phyloP scores from a whole-genome alignment of 768 basidiomycete genomes.

The Boletus subcaerulescens region DNA sequence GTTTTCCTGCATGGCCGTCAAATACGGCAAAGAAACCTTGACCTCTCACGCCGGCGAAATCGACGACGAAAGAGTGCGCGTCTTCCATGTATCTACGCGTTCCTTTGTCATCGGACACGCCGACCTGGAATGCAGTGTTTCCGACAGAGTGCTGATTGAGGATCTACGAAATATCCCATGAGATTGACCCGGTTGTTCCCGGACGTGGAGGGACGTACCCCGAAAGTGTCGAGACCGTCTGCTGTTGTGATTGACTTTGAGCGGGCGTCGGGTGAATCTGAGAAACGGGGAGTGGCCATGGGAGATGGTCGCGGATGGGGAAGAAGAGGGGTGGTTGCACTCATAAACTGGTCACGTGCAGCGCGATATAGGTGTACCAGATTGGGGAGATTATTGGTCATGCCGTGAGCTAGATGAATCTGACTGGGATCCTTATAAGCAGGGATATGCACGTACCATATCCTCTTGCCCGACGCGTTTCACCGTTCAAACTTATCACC shows the following conservation, averaged over 20 bases:
- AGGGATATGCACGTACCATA: no score
- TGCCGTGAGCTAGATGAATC: not conserved
- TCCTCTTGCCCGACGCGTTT: no score
- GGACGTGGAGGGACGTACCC: constrained; percentile 47
- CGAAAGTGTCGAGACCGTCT: constrained; percentile 69
- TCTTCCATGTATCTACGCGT: constrained; percentile 95
- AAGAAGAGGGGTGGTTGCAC: constrained; percentile 1
- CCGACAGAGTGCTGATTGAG: constrained; percentile 64
- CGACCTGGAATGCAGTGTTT: constrained; percentile 59
- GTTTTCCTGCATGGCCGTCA: constrained; percentile 97
- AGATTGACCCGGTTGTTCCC: not conserved
- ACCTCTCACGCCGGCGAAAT: constrained; percentile 86
- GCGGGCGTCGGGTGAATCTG: constrained; percentile 71
- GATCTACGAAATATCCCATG: constrained; percentile 18
- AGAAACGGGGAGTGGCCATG: constrained; percentile 36
- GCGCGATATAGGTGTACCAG: constrained; percentile 6
- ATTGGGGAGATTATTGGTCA: constrained; percentile 3
- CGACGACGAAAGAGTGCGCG: constrained; percentile 92
- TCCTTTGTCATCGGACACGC: constrained; percentile 82
- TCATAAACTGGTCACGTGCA: constrained; percentile 24
- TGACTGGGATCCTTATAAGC: no score
- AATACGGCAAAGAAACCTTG: constrained; percentile 99
- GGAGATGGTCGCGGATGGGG: constrained; percentile 12
- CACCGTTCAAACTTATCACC: no score
- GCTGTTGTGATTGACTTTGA: constrained; percentile 81